These are phyloP conservation scores for Spergularia azorica DNA, from an alignment of 179 eudicot species.

Conservation along the genomic window DNA sequence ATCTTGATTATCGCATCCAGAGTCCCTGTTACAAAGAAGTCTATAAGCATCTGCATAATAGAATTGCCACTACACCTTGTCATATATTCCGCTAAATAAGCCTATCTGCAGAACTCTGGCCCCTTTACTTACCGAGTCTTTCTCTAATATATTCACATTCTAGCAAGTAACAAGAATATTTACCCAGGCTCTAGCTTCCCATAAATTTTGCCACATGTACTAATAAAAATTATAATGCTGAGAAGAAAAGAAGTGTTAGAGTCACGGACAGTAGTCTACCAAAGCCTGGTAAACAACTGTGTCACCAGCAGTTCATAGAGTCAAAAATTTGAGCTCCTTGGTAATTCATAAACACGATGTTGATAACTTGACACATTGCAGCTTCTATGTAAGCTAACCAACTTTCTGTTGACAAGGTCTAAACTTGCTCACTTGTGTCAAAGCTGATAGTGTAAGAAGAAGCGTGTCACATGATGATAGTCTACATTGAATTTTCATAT, in stretches of 20 bases:
- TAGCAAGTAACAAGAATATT: too few relatives aligned
- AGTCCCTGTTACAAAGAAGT: slow-evolving; percentile 53
- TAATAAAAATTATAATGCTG: background rate
- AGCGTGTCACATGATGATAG: too few relatives aligned
- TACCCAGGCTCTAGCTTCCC: background rate
- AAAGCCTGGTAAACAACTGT: background rate
- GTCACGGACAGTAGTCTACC: background rate
- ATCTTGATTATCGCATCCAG: slow-evolving; percentile 81
- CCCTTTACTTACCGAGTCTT: too few relatives aligned
- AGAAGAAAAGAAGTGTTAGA: background rate
- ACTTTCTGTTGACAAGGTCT: too few relatives aligned
- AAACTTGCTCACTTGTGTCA: background rate
- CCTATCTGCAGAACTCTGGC: too few relatives aligned
- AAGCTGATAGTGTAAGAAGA: too few relatives aligned
- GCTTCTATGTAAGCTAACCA: background rate
- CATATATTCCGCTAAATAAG: too few relatives aligned
- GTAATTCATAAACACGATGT: background rate
- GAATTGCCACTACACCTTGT: background rate
- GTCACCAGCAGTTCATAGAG: background rate
- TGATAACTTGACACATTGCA: background rate
- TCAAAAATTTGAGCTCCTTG: background rate
- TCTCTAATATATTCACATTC: too few relatives aligned
- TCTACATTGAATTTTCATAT: background rate
- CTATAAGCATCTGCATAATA: background rate
- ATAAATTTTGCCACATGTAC: background rate